Evolutionary conservation across 495 filamentous ascomycete species (phyloP), one percentile per base, ranked within the genome.

Genomic region (Penicillium cinerascens): DNA sequence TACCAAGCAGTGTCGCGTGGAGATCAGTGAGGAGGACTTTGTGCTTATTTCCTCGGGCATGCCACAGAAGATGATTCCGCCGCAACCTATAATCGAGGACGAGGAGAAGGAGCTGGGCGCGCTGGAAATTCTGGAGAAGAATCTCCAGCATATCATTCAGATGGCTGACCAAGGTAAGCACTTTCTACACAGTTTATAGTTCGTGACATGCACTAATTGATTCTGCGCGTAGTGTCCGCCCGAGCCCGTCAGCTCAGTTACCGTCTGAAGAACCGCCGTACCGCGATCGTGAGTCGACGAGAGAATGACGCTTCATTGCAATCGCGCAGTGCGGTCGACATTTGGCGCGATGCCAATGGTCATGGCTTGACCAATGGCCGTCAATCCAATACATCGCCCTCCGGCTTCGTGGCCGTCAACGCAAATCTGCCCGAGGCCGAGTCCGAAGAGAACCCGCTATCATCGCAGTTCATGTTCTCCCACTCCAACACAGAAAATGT

Each of bases 1-100:
- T 54, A 83, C 89, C 42, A 90, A 90, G 59, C 87, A 89, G 55
- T 82, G 84, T 58, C 80, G 86, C 21, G 87, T 93, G 29, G 89
- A 95, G 68, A 92, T 95, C 54, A 85, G 83, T 33, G 89, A 93
- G 67, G 89, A 92, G 63, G 90, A 95, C 63, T 93, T 84, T 73
- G 77, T 88, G 35, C 70, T 95, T 48, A 89, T 95, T 61, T 77
- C 80, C 21, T 91, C 87, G 15, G 90, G 90, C 25, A 86, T 87
- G 54, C 82, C 89, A 15, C 87, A 93, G 68, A 85, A 89, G 69
- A 83, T 95, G 70, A 88, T 88, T 26, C 87, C 91, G 15, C 87
- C 85, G 13, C 86, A 90, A 59, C 88, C 90, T 0, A 85, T 93
- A 41, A 81, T 84, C 43, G 89, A 95, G 66, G 90, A 95, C 58